Evolutionary conservation across 495 filamentous ascomycete genomes (phyloP).

Genomic region (Penicillium cosmopolitanum): DNA sequence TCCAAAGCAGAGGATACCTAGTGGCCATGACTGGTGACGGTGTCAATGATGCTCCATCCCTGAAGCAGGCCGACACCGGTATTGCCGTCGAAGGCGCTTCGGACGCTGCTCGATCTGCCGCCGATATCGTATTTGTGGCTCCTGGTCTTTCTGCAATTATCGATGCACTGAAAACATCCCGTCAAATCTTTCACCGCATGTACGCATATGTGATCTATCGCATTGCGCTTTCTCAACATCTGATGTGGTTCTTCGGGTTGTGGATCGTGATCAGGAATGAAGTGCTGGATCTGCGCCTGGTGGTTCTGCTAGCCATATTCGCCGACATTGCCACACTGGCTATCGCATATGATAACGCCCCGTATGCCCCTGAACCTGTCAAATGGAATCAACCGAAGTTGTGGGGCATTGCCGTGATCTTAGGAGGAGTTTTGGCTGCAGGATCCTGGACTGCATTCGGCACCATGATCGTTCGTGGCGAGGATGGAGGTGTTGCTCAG

Average conservation of each 20-base stretch:
- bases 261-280: constrained; percentile 89
- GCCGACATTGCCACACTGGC: constrained; percentile 91
- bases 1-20: constrained; percentile 92
- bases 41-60: constrained; percentile 94
- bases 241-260: constrained; percentile 86
- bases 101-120: constrained; percentile 88
- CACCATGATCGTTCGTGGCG: constrained; percentile 69
- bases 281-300: constrained; percentile 79
- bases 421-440: constrained; percentile 77
- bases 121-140: constrained; percentile 91
- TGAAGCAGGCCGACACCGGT: constrained; percentile 88
- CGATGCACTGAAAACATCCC: constrained; percentile 89
- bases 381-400: constrained; percentile 94
- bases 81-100: constrained; percentile 95
- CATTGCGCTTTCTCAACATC: constrained; percentile 88
- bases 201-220: constrained; percentile 96
- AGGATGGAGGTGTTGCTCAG: constrained; percentile 80
- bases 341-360: constrained; percentile 92
- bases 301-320: constrained; percentile 94
- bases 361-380: constrained; percentile 82
- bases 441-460: constrained; percentile 85
- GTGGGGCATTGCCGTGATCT: constrained; percentile 86
- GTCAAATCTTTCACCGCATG: constrained; percentile 97
- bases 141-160: constrained; percentile 93
- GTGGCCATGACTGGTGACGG: constrained; percentile 99